Percentiles rank a stretch among this genome's conserved stretches.
These are phyloP conservation scores for Colletotrichum trifolii DNA, from an alignment of 2,329 filamentous ascomycete genomes.

Conservation along the genomic window DNA sequence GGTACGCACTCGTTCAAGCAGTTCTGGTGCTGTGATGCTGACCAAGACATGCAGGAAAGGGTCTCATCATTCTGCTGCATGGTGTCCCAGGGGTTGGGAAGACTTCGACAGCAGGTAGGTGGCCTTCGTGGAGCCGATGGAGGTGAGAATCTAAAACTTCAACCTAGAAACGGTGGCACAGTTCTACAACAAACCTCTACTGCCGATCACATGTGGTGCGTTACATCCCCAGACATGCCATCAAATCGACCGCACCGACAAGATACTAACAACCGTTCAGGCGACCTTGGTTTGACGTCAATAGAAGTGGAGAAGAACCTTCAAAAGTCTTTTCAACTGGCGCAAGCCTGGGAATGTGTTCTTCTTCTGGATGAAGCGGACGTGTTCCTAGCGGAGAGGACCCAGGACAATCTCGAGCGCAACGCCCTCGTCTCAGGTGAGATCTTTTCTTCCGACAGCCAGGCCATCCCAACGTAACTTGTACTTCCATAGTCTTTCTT, in stretches of 20 bases:
- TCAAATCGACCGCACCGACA: conserved; percentile 45
- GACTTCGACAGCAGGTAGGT: conserved; percentile 53
- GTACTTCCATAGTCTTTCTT: conserved; percentile 49
- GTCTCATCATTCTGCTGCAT: conserved; percentile 57
- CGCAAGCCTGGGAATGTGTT: conserved; percentile 34
- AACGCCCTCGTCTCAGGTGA: conserved; percentile 23
- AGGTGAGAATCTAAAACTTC: not conserved
- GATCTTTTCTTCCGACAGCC: not conserved
- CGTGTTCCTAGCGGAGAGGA: conserved; percentile 74
- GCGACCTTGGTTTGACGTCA: conserved; percentile 14
- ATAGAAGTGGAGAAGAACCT: conserved; percentile 20
- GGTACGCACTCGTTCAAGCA: conserved; percentile 38
- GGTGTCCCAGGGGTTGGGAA: conserved; percentile 62
- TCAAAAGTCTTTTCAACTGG: conserved; percentile 2
- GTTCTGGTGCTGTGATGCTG: not conserved
- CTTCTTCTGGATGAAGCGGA: conserved; percentile 25
- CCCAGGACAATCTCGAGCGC: conserved; percentile 46
- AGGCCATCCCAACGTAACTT: not conserved
- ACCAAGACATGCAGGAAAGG: conserved; percentile 36
- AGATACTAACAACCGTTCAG: conserved; percentile 49
- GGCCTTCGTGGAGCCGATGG: not conserved
- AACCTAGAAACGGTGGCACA: conserved; percentile 13
- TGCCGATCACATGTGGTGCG: conserved; percentile 60
- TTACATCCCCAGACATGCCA: conserved; percentile 54
- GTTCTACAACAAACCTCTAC: conserved; percentile 39